Percentiles rank a stretch among this genome's conserved stretches.
These are phyloP conservation scores for Globisporangium barbulae DNA, from an alignment of 352 stramenopile genomes.

Conservation along the genomic window DNA sequence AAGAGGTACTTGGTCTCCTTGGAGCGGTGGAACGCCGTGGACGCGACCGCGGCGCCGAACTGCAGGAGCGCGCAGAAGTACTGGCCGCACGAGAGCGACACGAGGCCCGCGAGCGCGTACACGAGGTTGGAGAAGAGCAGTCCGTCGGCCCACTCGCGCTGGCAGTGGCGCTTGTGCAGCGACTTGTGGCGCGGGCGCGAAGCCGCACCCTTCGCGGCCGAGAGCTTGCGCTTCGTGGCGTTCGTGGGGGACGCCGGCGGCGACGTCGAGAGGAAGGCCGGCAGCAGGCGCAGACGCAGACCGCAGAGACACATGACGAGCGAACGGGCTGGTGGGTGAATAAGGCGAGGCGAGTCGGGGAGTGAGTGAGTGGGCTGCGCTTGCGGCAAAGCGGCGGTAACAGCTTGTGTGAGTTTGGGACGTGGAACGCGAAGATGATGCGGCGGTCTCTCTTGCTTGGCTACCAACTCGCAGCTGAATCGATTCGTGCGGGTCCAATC, in stretches of 20 bases:
- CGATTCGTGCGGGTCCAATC: neutral
- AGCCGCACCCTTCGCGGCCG: constrained; percentile 21
- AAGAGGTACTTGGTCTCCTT: constrained; percentile 83
- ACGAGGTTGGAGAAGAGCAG: constrained; percentile 83
- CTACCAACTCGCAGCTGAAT: constrained; percentile 4
- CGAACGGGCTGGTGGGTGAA: neutral
- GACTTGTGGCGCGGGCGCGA: constrained; percentile 32
- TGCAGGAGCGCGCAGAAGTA: constrained; percentile 74
- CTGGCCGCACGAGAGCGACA: constrained; percentile 71
- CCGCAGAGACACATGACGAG: constrained; percentile 36
- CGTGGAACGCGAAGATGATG: constrained; percentile 2
- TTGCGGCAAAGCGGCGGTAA: neutral
- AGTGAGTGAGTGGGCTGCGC: neutral
- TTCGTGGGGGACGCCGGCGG: constrained; percentile 9
- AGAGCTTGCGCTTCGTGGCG: constrained; percentile 31
- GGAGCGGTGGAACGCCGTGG: constrained; percentile 76
- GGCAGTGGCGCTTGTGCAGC: constrained; percentile 22
- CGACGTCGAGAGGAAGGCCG: constrained; percentile 18
- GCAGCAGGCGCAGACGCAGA: constrained; percentile 22
- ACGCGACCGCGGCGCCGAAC: constrained; percentile 62
- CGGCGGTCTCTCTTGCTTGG: constrained; percentile 2
- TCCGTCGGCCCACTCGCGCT: constrained; percentile 69
- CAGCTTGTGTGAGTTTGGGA: neutral
- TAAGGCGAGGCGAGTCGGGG: neutral
- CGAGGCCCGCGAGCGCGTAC: constrained; percentile 61